Base-by-base conservation (phyloP, 1,139 yeast species). In the Magnusiomyces fungicola region DNA sequence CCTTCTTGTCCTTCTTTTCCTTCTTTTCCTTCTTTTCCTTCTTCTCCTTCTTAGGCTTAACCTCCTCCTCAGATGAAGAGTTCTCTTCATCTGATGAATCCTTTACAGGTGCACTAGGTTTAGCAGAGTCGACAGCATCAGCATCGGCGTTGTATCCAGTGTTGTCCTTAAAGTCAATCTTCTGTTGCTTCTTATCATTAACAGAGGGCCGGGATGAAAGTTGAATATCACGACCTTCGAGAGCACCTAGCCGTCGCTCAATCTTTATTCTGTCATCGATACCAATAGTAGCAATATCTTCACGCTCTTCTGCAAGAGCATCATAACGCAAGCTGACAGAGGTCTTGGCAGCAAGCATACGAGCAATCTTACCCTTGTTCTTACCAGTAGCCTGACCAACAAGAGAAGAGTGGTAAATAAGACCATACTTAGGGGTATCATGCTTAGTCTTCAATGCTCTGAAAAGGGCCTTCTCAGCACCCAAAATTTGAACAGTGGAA, bases 391-490 rank as follows among this genome's bases (percentile, higher is more conserved):
- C 98, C 73, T 87, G 95, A 61, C 98, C 98, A 63, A 94, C 94
- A 63, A 92, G 79, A 41, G 97, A 89, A 47, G 98, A 95, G 68
- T 94, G 98, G 77, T 92, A 92, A 60, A 92, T 79, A 65, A 92
- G 78, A 73, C 99, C 98, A 68, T 92, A 92, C 73, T 94, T 92
- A 66, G 99, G 99, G 58, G 99, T 94, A 70, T 92, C 95, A 66
- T 90, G 96, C 74, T 92, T 92, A 55, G 99, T 94, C 76, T 92
- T 92, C 67, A 92, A 80, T 55, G 98, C 98, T 75, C 98, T 84
- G 80, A 92, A 92, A 59, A 92, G 78, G 47, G 98, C 98, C 80
- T 92, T 92, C 74, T 92, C 98, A 60, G 98, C 98, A 72, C 98
- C 98, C 64, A 92, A 79, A 60, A 92, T 92, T 76, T 92, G 98